These are phyloP conservation scores for Ceratocystis eucalypticola DNA, from an alignment of 2,329 filamentous ascomycete species.

Conservation along the genomic window DNA sequence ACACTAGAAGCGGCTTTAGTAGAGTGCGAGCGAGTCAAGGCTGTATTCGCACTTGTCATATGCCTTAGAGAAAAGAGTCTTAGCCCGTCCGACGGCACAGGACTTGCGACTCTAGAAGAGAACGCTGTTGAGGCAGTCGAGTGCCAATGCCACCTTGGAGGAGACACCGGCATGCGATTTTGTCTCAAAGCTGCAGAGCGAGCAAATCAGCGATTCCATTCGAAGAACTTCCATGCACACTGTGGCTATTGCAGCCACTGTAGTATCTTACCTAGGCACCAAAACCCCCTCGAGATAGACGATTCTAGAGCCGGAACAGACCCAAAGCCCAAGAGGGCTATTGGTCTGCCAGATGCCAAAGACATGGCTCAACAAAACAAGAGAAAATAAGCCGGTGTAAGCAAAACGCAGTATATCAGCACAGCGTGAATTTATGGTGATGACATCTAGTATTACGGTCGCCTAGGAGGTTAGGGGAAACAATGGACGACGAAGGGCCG, in stretches of 20 bases:
- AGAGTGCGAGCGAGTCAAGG: conserved; percentile 25
- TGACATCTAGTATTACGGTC: background rate
- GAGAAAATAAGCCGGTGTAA: background rate
- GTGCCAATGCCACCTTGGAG: background rate
- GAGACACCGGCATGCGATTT: no score
- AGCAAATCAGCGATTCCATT: background rate
- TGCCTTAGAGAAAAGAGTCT: background rate
- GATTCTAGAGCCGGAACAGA: background rate
- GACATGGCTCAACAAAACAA: background rate
- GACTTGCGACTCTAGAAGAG: background rate
- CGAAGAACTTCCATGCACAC: background rate
- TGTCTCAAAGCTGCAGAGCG: background rate
- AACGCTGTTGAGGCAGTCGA: background rate
- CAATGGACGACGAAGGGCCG: background rate
- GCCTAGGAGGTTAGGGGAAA: background rate
- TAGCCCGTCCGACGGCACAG: no score
- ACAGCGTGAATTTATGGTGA: background rate
- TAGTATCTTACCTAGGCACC: background rate
- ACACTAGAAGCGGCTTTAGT: conserved; percentile 25
- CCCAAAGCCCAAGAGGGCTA: conserved; percentile 6
- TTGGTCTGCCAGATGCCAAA: conserved; percentile 4
- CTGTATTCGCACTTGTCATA: background rate
- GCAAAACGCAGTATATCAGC: background rate
- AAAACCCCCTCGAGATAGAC: background rate
- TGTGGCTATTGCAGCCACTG: background rate